A percentile compares a stretch with the other conserved stretches of the same genome.
Evolutionary conservation across 371 early-diverging fungal genomes (phyloP).

Genomic region (Mortierella sp.): DNA sequence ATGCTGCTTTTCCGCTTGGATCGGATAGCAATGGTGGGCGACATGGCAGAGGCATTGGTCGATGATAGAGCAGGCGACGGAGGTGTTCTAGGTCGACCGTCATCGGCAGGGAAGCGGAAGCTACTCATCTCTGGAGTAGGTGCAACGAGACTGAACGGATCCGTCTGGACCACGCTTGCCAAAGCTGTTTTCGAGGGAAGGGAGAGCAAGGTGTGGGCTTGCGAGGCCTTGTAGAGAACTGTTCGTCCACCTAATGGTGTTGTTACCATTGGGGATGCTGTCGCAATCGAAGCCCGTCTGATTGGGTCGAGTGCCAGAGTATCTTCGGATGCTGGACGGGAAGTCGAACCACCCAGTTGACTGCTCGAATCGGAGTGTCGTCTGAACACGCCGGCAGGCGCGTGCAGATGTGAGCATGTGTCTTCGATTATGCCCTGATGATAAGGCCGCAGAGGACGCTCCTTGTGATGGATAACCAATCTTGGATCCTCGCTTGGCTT

Average conservation of each 20-base stretch:
- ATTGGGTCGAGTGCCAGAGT: slow-evolving; percentile 16
- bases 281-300: slow-evolving; percentile 43
- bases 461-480: slow-evolving; percentile 18
- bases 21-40: slow-evolving; percentile 13
- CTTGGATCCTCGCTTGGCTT: slow-evolving; percentile 2
- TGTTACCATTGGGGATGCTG: slow-evolving; percentile 26
- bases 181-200: slow-evolving; percentile 18
- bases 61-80: slow-evolving; percentile 27
- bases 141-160: not conserved
- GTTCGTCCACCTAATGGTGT: slow-evolving; percentile 30
- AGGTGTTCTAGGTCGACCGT: slow-evolving; percentile 1
- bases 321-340: slow-evolving; percentile 16
- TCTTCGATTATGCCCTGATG: slow-evolving; percentile 34
- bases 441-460: slow-evolving; percentile 20
- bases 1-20: slow-evolving; percentile 45
- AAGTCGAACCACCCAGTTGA: not conserved
- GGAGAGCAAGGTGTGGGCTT: slow-evolving; percentile 33
- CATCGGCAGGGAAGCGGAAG: slow-evolving; percentile 40
- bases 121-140: slow-evolving; percentile 31
- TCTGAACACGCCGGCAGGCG: slow-evolving; percentile 3
- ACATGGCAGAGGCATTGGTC: slow-evolving; percentile 3
- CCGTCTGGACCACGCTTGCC: not conserved
- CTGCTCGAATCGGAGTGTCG: slow-evolving; percentile 34
- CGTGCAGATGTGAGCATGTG: slow-evolving; percentile 41
- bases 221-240: slow-evolving; percentile 38